phyloP scores from a whole-genome alignment of 495 filamentous ascomycete species.

The Parachaetomium inaequale region DNA sequence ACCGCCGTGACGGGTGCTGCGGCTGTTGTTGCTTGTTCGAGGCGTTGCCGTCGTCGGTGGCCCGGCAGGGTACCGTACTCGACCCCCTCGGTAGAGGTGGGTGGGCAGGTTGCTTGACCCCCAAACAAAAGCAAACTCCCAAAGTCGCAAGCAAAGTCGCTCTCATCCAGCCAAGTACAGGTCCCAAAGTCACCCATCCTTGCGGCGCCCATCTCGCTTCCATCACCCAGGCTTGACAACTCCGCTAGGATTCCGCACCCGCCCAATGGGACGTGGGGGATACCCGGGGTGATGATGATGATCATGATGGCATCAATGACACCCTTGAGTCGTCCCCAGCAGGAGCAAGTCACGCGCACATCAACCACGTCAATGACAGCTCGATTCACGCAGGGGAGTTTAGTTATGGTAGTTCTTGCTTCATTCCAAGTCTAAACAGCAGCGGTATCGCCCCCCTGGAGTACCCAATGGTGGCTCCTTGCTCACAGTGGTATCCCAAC shows the following conservation, averaged over 20 bases:
- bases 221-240: neutral
- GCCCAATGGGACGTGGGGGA: neutral
- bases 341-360: no score
- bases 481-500: neutral
- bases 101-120: no score
- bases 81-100: neutral
- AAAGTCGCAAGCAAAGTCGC: neutral
- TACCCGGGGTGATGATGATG: neutral
- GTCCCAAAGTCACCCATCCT: neutral
- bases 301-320: slow-evolving; percentile 2
- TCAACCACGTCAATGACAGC: neutral
- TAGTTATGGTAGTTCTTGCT: neutral
- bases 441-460: neutral
- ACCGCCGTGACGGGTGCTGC: no score
- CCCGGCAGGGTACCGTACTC: neutral
- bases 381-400: neutral
- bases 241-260: neutral
- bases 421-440: slow-evolving; percentile 1
- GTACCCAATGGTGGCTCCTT: no score
- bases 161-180: neutral
- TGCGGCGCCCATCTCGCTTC: neutral
- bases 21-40: neutral
- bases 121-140: neutral
- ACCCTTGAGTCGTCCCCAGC: neutral
- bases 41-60: neutral